A percentile compares a stretch with the other conserved stretches of the same genome.
Conservation (phyloP, 805 yeast genomes). For the Pichia thaimueangensis region DNA sequence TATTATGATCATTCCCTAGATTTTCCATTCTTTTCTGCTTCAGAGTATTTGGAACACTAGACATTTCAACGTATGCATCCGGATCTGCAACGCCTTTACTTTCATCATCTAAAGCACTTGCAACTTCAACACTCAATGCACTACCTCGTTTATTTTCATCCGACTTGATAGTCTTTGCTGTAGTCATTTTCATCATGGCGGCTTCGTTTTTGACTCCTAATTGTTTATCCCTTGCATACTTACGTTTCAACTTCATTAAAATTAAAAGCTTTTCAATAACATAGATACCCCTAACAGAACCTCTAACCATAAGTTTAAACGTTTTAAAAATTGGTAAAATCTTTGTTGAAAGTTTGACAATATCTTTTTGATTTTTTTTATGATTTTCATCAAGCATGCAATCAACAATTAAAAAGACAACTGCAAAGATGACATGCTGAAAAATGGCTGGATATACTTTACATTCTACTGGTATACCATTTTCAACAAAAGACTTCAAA, state of each 20-base stretch:
- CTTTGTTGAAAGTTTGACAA: conserved; percentile 14
- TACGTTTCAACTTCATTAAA: conserved; percentile 4
- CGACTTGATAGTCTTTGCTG: too few relatives aligned
- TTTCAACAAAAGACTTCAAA: conserved; percentile 15
- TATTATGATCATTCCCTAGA: background rate
- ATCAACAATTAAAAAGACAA: conserved; percentile 26
- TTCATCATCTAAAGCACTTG: too few relatives aligned
- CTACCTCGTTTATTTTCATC: too few relatives aligned
- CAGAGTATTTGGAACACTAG: too few relatives aligned
- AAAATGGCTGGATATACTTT: conserved; percentile 23
- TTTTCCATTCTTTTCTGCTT: background rate
- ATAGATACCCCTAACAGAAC: conserved; percentile 27
- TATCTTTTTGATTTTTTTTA: conserved; percentile 15
- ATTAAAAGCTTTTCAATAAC: conserved; percentile 22
- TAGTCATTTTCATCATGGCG: background rate
- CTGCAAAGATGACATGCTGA: conserved; percentile 23
- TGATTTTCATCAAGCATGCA: conserved; percentile 21
- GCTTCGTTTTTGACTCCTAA: background rate
- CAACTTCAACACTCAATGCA: too few relatives aligned
- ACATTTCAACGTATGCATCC: too few relatives aligned
- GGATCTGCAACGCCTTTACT: too few relatives aligned
- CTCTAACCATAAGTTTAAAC: conserved; percentile 22
- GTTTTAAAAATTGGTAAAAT: conserved; percentile 20
- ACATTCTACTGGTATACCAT: conserved; percentile 14
- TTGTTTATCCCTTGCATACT: background rate